Evolutionary conservation across 176 grass and related monocot genomes (phyloP).

Genomic region (Themeda triandra): DNA sequence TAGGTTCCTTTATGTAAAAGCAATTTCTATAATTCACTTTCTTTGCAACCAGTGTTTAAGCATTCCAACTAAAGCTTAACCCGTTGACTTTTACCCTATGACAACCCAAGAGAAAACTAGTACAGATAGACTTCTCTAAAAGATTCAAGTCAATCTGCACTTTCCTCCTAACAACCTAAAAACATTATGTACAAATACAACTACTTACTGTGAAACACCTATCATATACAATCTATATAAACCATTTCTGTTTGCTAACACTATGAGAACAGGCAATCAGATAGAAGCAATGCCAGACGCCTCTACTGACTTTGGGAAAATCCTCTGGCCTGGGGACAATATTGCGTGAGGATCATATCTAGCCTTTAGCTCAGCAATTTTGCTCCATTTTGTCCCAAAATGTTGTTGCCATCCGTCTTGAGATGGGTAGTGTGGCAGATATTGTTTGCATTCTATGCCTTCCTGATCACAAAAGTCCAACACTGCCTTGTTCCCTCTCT

Average conservation of each 20-base stretch:
- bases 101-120: too few relatives aligned
- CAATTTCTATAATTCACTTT: too few relatives aligned
- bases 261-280: not conserved
- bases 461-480: constrained; percentile 19
- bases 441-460: constrained; percentile 37
- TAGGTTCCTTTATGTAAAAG: too few relatives aligned
- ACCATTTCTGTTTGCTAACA: not conserved
- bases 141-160: too few relatives aligned
- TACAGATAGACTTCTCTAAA: too few relatives aligned
- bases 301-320: not conserved
- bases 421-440: constrained; percentile 36
- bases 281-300: not conserved
- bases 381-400: constrained; percentile 43
- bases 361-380: constrained; percentile 29
- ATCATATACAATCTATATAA: not conserved
- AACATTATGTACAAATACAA: not conserved
- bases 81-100: too few relatives aligned
- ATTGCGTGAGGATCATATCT: constrained; percentile 48
- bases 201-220: not conserved
- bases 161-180: too few relatives aligned
- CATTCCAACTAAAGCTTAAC: too few relatives aligned
- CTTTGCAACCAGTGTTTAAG: too few relatives aligned
- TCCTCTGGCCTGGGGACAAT: constrained; percentile 34
- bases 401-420: constrained; percentile 31
- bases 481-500: constrained; percentile 32